Conservation (phyloP, 2,329 filamentous ascomycete genomes). For the Neonectria hederae region DNA sequence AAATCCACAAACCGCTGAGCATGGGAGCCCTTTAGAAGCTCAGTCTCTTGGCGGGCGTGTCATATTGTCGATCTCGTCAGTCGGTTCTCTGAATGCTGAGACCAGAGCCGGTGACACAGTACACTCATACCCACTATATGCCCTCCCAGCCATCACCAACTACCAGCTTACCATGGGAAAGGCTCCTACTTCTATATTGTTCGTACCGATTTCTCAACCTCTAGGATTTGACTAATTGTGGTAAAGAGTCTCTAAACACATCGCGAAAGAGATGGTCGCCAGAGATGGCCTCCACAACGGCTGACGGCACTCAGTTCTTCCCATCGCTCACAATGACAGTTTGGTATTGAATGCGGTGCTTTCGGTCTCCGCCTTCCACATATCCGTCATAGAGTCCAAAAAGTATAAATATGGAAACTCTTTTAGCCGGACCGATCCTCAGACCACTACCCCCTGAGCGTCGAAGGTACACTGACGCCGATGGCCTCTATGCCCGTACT, state of each 20-base stretch:
- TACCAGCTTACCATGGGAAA: conserved; percentile 9
- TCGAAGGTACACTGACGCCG: background rate
- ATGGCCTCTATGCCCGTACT: conserved; percentile 17
- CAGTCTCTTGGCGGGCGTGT: background rate
- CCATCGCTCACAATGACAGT: conserved; percentile 12
- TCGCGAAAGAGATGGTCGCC: conserved; percentile 25
- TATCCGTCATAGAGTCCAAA: background rate
- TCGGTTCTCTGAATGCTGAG: no score
- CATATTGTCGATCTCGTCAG: background rate
- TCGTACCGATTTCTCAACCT: background rate
- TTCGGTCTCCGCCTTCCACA: conserved; percentile 14
- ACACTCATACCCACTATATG: background rate
- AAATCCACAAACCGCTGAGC: background rate
- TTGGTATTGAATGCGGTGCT: conserved; percentile 22
- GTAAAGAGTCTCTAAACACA: conserved; percentile 19
- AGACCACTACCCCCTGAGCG: background rate
- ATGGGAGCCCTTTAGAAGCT: background rate
- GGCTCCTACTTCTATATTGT: background rate
- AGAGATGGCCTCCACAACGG: conserved; percentile 28
- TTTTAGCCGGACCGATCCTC: background rate
- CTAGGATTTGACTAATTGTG: background rate
- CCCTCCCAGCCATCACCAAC: conserved; percentile 9
- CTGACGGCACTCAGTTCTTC: conserved; percentile 23
- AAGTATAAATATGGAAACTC: background rate
- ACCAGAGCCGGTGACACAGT: no score